Evolutionary conservation across 345 rosid genomes (phyloP), one percentile per base, ranked within the genome.

Genomic region (Lumnitzera racemosa): DNA sequence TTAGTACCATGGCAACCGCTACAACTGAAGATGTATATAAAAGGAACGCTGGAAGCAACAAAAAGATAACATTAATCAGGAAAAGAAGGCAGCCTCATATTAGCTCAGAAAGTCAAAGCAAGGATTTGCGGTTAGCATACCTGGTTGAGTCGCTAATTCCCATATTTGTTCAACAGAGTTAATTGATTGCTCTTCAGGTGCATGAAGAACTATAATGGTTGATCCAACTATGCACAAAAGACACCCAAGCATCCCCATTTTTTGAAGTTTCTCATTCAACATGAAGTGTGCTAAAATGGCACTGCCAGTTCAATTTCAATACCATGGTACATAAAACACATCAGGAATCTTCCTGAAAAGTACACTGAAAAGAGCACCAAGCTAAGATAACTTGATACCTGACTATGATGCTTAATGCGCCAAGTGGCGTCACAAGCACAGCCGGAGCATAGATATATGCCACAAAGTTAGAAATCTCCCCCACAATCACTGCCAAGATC

Each of bases 381-480:
- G 7, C 43, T 4, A 9, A 36, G 43, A 36, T 36, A 36, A 7
- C 9, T 1, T 36, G 1, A 36, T 72, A 85, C 91, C 91, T 84
- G 54, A 88, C 89, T 49, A 84, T 85, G 63, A 88, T 85, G 64
- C 96, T 83, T 67, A 88, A 66, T 27, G 91, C 96, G 51, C 96
- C 89, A 49, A 85, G 86, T 0, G 91, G 90, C 0, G 91, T 84
- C 50, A 88, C 96, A 20, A 88, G 84, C 55, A 78, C 91, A n/a
- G 91, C 91, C 24, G 96, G 91, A 25, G 91, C 91, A 57, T 83
- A 88, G 66, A 75, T 61, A 72, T 85, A 88, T 2, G 89, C 91
- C 23, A 79, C 81, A 31, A 85, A 85, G 66, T 88, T 88, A 17
- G 91, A 71, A 55, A 83, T 76, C 73, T 87, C 95, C 51, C 95